Conservation (phyloP, 768 basidiomycete species). For the Dentipellis fragilis region DNA sequence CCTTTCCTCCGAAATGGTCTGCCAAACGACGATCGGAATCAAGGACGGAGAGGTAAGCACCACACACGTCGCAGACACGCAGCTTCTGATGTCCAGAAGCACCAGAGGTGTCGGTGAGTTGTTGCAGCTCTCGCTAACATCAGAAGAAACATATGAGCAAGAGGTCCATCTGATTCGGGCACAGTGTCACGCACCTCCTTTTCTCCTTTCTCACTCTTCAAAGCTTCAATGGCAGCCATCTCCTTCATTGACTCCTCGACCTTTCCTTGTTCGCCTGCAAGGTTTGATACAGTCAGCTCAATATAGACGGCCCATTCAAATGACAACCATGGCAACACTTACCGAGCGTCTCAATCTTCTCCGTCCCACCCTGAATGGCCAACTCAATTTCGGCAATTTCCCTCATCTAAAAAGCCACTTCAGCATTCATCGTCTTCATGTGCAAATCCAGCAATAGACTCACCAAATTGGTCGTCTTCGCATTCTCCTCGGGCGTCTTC, state of each 20-base stretch:
- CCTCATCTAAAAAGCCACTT: conserved; percentile 57
- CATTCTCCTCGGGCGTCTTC: conserved; percentile 99
- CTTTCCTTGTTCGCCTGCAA: conserved; percentile 89
- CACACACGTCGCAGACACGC: conserved; percentile 99
- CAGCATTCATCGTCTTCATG: background rate
- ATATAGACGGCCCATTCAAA: background rate
- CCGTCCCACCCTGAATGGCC: conserved; percentile 96
- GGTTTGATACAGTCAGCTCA: conserved; percentile 2
- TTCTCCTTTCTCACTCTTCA: conserved; percentile 91
- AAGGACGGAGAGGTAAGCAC: conserved; percentile 95
- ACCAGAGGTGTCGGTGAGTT: conserved; percentile 94
- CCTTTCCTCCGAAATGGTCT: conserved; percentile 99
- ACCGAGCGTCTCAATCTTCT: conserved; percentile 94
- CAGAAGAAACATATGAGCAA: background rate
- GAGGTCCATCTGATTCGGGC: background rate
- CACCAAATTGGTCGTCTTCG: conserved; percentile 93
- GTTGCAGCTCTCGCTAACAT: conserved; percentile 79
- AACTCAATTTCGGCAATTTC: conserved; percentile 99
- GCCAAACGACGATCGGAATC: conserved; percentile 98
- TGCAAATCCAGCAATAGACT: conserved; percentile 15
- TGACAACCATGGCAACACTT: conserved; percentile 17
- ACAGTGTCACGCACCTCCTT: conserved; percentile 62
- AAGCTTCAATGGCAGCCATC: conserved; percentile 92
- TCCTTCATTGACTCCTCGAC: conserved; percentile 99
- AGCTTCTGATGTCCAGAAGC: conserved; percentile 99